A percentile compares a stretch with the other conserved stretches of the same genome.
These are phyloP conservation scores for Cardiospermum halicacabum DNA, from an alignment of 345 rosid genomes.

Conservation along the genomic window DNA sequence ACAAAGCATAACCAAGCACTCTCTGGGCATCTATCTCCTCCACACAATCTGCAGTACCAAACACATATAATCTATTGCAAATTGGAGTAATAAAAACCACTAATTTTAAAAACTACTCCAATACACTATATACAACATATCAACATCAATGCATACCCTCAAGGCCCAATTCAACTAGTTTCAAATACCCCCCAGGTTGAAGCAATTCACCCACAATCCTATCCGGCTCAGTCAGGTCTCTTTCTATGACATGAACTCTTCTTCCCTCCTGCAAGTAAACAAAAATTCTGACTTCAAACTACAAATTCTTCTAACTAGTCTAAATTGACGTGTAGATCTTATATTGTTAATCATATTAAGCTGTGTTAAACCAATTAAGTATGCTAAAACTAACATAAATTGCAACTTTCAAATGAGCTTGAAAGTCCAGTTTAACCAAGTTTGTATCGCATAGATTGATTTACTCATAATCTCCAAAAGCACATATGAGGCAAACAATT, in stretches of 20 bases:
- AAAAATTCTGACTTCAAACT: background rate
- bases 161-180: slow-evolving; percentile 43
- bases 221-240: slow-evolving; percentile 48
- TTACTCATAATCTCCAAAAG: too few species aligned
- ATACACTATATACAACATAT: background rate
- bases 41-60: slow-evolving; percentile 37
- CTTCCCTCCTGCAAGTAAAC: slow-evolving; percentile 38
- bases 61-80: background rate
- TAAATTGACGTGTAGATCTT: background rate
- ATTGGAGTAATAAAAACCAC: background rate
- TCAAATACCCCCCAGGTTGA: slow-evolving; percentile 54
- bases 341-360: background rate
- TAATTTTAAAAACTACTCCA: too few species aligned
- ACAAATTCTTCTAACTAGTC: slow-evolving; percentile 4
- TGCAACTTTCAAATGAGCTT: background rate
- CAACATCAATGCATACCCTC: slow-evolving; percentile 24
- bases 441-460: background rate
- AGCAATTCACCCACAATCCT: slow-evolving; percentile 47
- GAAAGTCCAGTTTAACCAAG: background rate
- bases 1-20: slow-evolving; percentile 46
- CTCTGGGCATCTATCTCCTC: slow-evolving; percentile 49
- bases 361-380: background rate
- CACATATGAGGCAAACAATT: too few species aligned
- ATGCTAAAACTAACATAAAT: background rate
- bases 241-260: slow-evolving; percentile 46